These are phyloP conservation scores for Carex scoparia DNA, from an alignment of 176 grass and related monocot genomes.

Conservation along the genomic window DNA sequence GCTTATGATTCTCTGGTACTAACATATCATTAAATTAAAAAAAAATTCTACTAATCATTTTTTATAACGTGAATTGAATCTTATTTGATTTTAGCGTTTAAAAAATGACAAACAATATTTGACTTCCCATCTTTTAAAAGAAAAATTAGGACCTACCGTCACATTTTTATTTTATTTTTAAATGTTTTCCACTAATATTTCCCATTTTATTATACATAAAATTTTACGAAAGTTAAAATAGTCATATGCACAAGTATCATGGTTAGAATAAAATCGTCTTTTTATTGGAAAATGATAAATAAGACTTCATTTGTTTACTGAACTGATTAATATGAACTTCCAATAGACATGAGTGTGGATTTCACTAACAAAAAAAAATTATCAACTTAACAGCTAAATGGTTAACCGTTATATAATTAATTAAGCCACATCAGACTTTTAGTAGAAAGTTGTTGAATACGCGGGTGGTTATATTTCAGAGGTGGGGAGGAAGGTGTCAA, in stretches of 20 bases:
- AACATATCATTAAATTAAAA: neutral
- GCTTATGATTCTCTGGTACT: neutral
- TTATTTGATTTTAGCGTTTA: neutral
- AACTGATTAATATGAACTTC: neutral
- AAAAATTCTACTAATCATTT: neutral
- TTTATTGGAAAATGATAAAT: neutral
- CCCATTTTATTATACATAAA: neutral
- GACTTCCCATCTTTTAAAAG: no score
- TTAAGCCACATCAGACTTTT: neutral
- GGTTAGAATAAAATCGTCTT: neutral
- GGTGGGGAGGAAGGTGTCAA: neutral
- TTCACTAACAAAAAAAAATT: no score
- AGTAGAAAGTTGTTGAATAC: neutral
- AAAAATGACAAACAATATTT: neutral
- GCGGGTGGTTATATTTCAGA: neutral
- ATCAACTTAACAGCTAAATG: neutral
- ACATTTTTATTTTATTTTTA: neutral
- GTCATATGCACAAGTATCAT: neutral
- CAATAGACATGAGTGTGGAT: no score
- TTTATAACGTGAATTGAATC: neutral
- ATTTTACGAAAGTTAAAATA: neutral
- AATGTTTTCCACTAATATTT: neutral
- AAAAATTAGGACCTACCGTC: no score
- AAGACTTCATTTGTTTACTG: neutral
- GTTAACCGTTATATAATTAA: neutral